A percentile compares a stretch with the other conserved stretches of the same genome.
These are phyloP conservation scores for Lachnellula arida DNA, from an alignment of 2,329 filamentous ascomycete genomes.

Conservation along the genomic window DNA sequence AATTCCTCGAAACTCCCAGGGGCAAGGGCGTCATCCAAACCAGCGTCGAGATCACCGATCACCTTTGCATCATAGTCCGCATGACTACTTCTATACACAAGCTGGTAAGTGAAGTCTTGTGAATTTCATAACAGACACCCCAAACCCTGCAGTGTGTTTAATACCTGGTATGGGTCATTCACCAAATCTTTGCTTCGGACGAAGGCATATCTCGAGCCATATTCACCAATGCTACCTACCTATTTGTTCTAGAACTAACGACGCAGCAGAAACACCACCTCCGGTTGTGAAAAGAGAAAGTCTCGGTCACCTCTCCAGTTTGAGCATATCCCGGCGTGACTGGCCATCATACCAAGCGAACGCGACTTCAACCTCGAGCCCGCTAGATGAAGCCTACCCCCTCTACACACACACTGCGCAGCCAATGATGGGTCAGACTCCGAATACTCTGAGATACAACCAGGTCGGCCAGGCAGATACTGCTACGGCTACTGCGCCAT, in stretches of 20 bases:
- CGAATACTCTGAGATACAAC: background rate
- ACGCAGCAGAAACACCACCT: constrained; percentile 4
- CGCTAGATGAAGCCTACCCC: constrained; percentile 2
- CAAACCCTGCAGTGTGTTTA: too few relatives aligned
- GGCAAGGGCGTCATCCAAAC: background rate
- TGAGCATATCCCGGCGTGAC: constrained; percentile 1
- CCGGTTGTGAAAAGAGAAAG: constrained; percentile 11
- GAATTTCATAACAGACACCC: too few relatives aligned
- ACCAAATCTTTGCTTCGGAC: background rate
- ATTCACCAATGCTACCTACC: background rate
- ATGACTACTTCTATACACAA: constrained; percentile 2
- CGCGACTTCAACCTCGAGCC: constrained; percentile 4
- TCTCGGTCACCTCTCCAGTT: constrained; percentile 4
- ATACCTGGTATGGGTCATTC: too few relatives aligned
- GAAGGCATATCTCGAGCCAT: too few relatives aligned
- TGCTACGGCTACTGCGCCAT: constrained; percentile 11
- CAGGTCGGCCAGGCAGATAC: constrained; percentile 16
- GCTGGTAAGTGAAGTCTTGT: background rate
- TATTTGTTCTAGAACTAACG: background rate
- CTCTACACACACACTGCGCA: constrained; percentile 3
- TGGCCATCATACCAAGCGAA: background rate
- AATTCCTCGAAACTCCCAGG: background rate
- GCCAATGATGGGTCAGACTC: constrained; percentile 5
- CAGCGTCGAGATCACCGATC: background rate
- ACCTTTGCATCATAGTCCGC: background rate